These are phyloP conservation scores for Capsicum chinense DNA, from an alignment of 257 asterid genomes.

Conservation along the genomic window DNA sequence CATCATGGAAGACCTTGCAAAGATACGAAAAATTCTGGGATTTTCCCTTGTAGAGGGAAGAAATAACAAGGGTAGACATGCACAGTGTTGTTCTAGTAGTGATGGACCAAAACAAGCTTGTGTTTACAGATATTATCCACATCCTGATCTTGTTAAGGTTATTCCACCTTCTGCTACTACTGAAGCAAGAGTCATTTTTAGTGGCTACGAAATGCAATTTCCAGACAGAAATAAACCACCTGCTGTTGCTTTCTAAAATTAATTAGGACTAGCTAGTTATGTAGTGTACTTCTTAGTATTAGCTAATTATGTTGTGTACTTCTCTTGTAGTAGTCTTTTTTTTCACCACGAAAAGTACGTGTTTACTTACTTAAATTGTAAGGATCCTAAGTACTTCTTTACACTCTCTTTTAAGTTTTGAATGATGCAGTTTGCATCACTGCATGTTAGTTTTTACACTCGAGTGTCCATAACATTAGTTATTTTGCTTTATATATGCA, in stretches of 20 bases:
- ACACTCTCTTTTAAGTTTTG: not conserved
- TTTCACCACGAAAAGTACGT: not conserved
- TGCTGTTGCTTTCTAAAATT: not conserved
- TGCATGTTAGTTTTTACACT: too few species aligned
- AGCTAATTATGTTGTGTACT: not conserved
- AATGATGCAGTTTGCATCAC: not conserved
- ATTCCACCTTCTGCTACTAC: not conserved
- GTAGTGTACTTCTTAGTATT: too few species aligned
- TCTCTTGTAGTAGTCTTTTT: too few species aligned
- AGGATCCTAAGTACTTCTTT: not conserved
- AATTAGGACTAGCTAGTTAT: not conserved
- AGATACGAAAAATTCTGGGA: not conserved
- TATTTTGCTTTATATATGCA: too few species aligned
- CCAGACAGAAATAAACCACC: slow-evolving; percentile 1
- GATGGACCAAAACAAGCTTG: slow-evolving; percentile 9
- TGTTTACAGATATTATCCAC: not conserved
- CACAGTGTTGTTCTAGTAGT: not conserved
- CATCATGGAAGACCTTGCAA: slow-evolving; percentile 11
- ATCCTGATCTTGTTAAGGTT: slow-evolving; percentile 23
- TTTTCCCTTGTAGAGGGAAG: not conserved
- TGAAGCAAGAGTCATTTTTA: not conserved
- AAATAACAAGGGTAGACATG: not conserved
- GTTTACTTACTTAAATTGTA: too few species aligned
- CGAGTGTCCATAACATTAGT: too few species aligned
- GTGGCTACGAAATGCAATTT: not conserved